These are phyloP conservation scores for Boletus bicolor DNA, from an alignment of 768 basidiomycete genomes.

Conservation along the genomic window DNA sequence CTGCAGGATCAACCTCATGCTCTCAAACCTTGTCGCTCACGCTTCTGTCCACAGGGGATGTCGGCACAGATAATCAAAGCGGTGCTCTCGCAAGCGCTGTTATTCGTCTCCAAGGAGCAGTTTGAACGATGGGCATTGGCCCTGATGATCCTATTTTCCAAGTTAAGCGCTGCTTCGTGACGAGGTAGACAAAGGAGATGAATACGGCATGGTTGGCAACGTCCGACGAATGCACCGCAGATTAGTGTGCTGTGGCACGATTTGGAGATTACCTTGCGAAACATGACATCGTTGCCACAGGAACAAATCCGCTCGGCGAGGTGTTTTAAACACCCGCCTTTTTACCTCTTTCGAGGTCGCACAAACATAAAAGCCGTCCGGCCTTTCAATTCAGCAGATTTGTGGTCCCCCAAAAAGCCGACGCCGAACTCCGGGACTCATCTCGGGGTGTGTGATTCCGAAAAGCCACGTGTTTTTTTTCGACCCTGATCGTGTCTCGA, in stretches of 20 bases:
- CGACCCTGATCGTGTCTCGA: neutral
- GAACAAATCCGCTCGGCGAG: neutral
- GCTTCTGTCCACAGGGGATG: conserved; percentile 69
- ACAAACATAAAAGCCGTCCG: neutral
- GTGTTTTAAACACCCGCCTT: neutral
- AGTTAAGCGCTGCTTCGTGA: conserved; percentile 17
- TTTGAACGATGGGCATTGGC: conserved; percentile 86
- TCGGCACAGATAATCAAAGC: conserved; percentile 95
- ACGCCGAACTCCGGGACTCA: neutral
- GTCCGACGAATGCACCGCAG: neutral
- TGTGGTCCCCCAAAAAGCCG: neutral
- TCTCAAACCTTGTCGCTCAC: neutral
- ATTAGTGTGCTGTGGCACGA: too few relatives aligned
- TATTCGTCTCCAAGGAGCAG: conserved; percentile 97
- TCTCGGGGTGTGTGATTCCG: neutral
- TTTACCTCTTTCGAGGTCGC: neutral
- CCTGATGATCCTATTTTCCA: conserved; percentile 58
- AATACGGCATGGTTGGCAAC: neutral
- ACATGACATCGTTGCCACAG: neutral
- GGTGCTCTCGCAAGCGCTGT: conserved; percentile 88
- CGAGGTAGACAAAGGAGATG: too few relatives aligned
- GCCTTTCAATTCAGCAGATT: neutral
- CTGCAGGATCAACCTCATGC: neutral
- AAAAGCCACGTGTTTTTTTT: neutral
- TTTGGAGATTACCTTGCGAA: neutral